Base-by-base conservation (phyloP, 352 stramenopile species). In the Globisporangium acanthophoron region DNA sequence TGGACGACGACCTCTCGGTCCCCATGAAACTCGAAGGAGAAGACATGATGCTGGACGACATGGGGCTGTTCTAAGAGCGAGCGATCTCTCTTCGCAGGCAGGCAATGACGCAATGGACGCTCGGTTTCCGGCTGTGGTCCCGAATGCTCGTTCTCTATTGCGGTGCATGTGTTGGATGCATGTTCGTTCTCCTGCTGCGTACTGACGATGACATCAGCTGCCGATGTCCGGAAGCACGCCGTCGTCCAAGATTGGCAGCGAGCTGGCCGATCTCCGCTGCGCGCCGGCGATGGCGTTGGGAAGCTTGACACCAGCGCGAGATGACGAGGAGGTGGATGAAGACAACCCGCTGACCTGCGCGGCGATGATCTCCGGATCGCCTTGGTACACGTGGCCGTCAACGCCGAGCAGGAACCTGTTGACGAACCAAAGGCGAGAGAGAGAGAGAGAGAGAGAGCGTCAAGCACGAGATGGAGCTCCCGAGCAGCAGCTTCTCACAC, bases 1-100 rank as follows among this genome's bases (percentile, higher is more conserved):
- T 94, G 31, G 81, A 94, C 46, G 80, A 86, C 20, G 80, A 87
- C 24, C 56, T 94, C 39, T 76, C 76, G 1, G 78, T 80, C 8
- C 70, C 81, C 5, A 90, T 94, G 74, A 94, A 94, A 64, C 75
- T 94, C 54, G 84, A 94, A 41, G 81, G 81, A 39, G 84, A 88
- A 53, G 79, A 85, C 56, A 91, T 91, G 74, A 70, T 94, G 37
- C 63, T 94, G 65, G 84, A 92, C 55, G 84, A 94, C 54, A 94
- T 94, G 78, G 78, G 77, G 59, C 87, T 94, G 60, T 94, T 90
- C 61, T 94, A 78, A 68, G 29, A n/a, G 27, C n/a, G 29, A n/a
- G 15, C n/a, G 4, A 12, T 20, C 13, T 16, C 16, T 15, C 29
- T 5, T 54, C 2, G 7, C 16, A 29, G 4, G 8, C 5, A 35